phyloP scores from a whole-genome alignment of 306 rosid genomes.

The Luffa aegyptiaca region DNA sequence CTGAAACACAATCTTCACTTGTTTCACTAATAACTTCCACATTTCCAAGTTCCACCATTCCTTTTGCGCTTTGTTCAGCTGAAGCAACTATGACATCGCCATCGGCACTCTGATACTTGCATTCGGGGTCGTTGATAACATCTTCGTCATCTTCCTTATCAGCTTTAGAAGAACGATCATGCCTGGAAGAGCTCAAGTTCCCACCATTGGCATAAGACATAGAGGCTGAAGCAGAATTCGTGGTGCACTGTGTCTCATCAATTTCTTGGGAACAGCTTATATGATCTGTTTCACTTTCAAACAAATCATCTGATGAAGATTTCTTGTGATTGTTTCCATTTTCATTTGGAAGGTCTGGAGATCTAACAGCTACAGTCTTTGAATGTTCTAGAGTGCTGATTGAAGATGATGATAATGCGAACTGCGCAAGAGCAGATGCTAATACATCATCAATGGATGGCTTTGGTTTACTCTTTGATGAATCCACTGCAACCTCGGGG shows the following conservation, averaged over 20 bases:
- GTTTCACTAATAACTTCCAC: slow-evolving; percentile 14
- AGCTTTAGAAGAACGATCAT: slow-evolving; percentile 7
- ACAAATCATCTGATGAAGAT: slow-evolving; percentile 12
- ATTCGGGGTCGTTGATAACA: not conserved
- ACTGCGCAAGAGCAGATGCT: slow-evolving; percentile 72
- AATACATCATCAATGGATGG: slow-evolving; percentile 67
- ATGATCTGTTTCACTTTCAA: slow-evolving; percentile 16
- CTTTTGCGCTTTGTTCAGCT: slow-evolving; percentile 13
- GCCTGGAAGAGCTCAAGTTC: not conserved
- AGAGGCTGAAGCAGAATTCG: slow-evolving; percentile 17
- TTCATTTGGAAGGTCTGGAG: slow-evolving; percentile 54
- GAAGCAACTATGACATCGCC: not conserved
- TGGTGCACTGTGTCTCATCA: slow-evolving; percentile 12
- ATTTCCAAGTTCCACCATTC: slow-evolving; percentile 22
- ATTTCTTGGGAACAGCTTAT: slow-evolving; percentile 17
- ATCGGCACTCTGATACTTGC: slow-evolving; percentile 7
- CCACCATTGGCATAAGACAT: slow-evolving; percentile 17
- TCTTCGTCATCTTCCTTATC: slow-evolving; percentile 15
- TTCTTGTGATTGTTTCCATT: slow-evolving; percentile 21
- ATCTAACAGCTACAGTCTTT: slow-evolving; percentile 27
- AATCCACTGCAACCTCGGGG: slow-evolving; percentile 12
- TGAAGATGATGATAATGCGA: slow-evolving; percentile 36
- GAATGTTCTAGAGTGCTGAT: slow-evolving; percentile 26
- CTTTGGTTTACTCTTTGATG: slow-evolving; percentile 32
- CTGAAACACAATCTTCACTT: slow-evolving; percentile 12